Conservation (phyloP, 306 rosid genomes). For the Citrullus amarus region DNA sequence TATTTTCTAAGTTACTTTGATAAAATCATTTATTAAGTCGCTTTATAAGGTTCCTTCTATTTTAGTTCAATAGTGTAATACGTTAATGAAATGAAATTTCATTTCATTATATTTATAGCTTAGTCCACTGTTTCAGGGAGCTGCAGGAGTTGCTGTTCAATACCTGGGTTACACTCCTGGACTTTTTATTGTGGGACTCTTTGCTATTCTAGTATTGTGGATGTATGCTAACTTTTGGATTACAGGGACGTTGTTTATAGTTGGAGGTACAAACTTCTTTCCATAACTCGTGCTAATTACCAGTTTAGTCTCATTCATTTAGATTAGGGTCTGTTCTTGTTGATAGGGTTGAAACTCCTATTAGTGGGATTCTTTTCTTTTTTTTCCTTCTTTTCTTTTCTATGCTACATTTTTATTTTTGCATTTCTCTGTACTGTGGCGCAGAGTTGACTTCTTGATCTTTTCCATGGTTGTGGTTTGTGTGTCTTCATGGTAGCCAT, state of each 20-base stretch:
- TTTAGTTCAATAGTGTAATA: neutral
- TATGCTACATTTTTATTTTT: no score
- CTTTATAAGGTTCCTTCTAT: neutral
- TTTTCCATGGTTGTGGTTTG: neutral
- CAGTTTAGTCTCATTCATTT: no score
- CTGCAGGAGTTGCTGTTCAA: slow-evolving; percentile 73
- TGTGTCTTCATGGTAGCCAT: neutral
- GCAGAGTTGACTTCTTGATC: neutral
- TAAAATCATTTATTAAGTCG: neutral
- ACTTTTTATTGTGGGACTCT: slow-evolving; percentile 79
- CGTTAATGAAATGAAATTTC: neutral
- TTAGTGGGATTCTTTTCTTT: no score
- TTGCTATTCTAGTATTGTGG: slow-evolving; percentile 87
- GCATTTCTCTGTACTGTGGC: neutral
- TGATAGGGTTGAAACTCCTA: no score
- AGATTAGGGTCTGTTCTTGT: no score
- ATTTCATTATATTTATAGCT: slow-evolving; percentile 19
- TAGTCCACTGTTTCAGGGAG: slow-evolving; percentile 51
- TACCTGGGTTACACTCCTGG: slow-evolving; percentile 97
- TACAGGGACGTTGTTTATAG: slow-evolving; percentile 72
- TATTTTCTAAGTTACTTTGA: neutral
- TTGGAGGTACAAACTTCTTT: slow-evolving; percentile 59
- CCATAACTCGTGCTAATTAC: neutral
- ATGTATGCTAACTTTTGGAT: slow-evolving; percentile 98
- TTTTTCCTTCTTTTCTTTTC: no score